These are phyloP conservation scores for Vicia faba DNA, from an alignment of 306 rosid genomes.

Conservation along the genomic window DNA sequence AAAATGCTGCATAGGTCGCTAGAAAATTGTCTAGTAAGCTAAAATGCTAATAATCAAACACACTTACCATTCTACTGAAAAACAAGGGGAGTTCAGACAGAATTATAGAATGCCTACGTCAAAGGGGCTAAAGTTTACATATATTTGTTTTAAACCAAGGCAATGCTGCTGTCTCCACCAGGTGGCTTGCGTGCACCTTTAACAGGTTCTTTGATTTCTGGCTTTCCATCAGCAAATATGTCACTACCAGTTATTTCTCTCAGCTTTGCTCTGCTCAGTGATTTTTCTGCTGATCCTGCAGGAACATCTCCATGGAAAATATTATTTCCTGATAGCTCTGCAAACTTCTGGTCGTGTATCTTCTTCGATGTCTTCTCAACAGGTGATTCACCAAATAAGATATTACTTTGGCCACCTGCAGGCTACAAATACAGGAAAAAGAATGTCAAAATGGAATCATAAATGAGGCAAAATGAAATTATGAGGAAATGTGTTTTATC, in stretches of 20 bases:
- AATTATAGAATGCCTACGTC: conserved; percentile 35
- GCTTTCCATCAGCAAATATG: conserved; percentile 86
- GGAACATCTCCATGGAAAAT: conserved; percentile 80
- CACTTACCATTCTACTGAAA: conserved; percentile 32
- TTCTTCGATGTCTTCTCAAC: conserved; percentile 67
- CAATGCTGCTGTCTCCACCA: conserved; percentile 92
- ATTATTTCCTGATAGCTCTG: conserved; percentile 80
- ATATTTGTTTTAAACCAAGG: conserved; percentile 57
- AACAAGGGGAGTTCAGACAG: conserved; percentile 28
- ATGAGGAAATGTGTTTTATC: not conserved
- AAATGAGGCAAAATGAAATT: not conserved
- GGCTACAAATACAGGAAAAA: conserved; percentile 51
- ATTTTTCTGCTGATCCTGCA: conserved; percentile 78
- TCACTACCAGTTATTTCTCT: conserved; percentile 91
- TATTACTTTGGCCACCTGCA: conserved; percentile 95
- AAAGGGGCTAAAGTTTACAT: conserved; percentile 19
- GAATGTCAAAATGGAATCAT: conserved; percentile 23
- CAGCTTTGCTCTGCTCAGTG: conserved; percentile 79
- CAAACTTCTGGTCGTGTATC: conserved; percentile 84
- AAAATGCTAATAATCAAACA: conserved; percentile 28
- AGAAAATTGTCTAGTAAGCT: too few relatives aligned
- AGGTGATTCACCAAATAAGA: conserved; percentile 82
- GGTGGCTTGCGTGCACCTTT: conserved; percentile 93
- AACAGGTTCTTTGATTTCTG: conserved; percentile 63
- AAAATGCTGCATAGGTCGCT: too few relatives aligned